These are phyloP conservation scores for Backusella psychrophila DNA, from an alignment of 192 early-diverging fungal species.

Conservation along the genomic window DNA sequence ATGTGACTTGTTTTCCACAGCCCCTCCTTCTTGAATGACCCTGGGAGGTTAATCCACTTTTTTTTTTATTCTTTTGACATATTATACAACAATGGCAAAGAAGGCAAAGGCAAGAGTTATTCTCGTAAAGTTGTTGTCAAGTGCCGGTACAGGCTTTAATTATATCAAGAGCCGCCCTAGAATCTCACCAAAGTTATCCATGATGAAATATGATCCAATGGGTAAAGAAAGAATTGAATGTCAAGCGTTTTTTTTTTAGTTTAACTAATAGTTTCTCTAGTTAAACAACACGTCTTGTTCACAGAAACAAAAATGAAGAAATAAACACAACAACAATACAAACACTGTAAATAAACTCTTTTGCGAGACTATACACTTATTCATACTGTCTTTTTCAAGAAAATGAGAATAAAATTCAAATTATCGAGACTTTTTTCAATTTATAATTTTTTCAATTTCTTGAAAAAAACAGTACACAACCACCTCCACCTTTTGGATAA, in stretches of 20 bases:
- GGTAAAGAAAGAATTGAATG: constrained; percentile 40
- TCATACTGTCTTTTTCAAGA: no score
- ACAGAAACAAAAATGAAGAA: constrained; percentile 81
- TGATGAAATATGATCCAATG: constrained; percentile 94
- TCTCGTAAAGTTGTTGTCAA: constrained; percentile 81
- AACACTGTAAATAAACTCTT: neutral
- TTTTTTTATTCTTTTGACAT: neutral
- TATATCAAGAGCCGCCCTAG: constrained; percentile 80
- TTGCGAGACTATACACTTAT: neutral
- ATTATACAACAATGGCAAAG: constrained; percentile 60
- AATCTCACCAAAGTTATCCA: constrained; percentile 75
- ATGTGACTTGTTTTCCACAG: neutral
- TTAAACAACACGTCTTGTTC: constrained; percentile 87
- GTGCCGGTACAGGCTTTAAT: constrained; percentile 92
- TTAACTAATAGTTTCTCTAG: constrained; percentile 31
- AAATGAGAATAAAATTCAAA: no score
- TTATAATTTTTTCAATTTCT: no score
- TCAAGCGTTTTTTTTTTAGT: neutral
- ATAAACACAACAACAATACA: constrained; percentile 11
- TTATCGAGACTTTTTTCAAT: no score
- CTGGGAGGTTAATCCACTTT: neutral
- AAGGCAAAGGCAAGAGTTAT: constrained; percentile 84
- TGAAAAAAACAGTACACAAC: no score
- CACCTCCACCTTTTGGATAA: neutral
- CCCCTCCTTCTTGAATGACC: neutral